A percentile compares a stretch with the other conserved stretches of the same genome.
These are phyloP conservation scores for Kodamaea lidongshanica DNA, from an alignment of 805 yeast species.

Conservation along the genomic window DNA sequence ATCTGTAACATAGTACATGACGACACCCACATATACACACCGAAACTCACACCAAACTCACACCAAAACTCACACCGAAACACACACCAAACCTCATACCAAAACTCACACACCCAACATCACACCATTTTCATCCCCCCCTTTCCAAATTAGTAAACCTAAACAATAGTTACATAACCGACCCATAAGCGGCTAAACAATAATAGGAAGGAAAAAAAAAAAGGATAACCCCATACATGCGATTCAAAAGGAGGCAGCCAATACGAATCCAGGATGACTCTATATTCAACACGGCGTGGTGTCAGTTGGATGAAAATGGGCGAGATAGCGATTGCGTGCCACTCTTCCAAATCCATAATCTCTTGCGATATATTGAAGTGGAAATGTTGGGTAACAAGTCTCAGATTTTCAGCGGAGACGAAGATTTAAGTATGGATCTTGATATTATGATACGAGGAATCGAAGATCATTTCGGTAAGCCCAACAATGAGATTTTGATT, in stretches of 20 bases:
- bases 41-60: too few species aligned
- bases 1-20: too few species aligned
- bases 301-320: conserved; percentile 3
- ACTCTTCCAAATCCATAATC: conserved; percentile 5
- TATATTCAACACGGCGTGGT: conserved; percentile 9
- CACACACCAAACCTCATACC: too few species aligned
- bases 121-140: too few species aligned
- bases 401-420: conserved; percentile 5
- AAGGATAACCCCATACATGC: too few species aligned
- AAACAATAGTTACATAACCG: too few species aligned
- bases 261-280: conserved; percentile 6
- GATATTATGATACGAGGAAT: conserved; percentile 6
- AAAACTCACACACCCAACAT: too few species aligned
- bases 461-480: conserved; percentile 7
- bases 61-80: too few species aligned
- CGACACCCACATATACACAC: too few species aligned
- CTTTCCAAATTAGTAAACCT: too few species aligned
- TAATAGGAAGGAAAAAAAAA: too few species aligned
- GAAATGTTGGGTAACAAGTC: conserved; percentile 6
- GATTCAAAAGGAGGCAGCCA: conserved; percentile 3
- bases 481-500: conserved; percentile 6
- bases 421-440: conserved; percentile 5
- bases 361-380: conserved; percentile 9
- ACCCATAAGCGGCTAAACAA: background rate
- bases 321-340: conserved; percentile 2